These are phyloP conservation scores for Saturnispora besseyi DNA, from an alignment of 805 yeast species.

Conservation along the genomic window DNA sequence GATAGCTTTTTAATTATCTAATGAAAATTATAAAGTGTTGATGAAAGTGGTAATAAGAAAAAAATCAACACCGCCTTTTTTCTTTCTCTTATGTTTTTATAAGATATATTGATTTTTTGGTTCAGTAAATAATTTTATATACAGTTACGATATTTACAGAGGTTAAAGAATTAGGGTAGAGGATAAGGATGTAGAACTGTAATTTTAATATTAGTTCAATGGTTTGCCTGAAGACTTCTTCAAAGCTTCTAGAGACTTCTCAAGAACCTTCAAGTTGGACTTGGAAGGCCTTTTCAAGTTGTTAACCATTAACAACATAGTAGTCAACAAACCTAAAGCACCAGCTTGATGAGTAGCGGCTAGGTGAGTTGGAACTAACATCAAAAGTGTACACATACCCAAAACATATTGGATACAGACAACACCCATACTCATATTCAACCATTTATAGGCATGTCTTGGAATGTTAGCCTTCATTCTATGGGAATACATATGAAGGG, in stretches of 20 bases:
- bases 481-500: conserved; percentile 58
- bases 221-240: conserved; percentile 11
- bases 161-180: background rate
- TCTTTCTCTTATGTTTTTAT: background rate
- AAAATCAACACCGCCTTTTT: background rate
- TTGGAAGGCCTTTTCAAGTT: conserved; percentile 48
- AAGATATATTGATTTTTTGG: background rate
- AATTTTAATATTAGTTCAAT: conserved; percentile 2
- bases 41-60: background rate
- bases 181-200: background rate
- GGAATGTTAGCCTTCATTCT: conserved; percentile 51
- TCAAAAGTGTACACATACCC: conserved; percentile 79
- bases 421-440: conserved; percentile 71
- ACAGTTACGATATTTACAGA: background rate
- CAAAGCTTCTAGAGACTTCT: conserved; percentile 19
- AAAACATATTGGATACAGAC: conserved; percentile 75
- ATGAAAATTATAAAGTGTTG: background rate
- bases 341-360: conserved; percentile 98
- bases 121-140: background rate
- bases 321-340: conserved; percentile 79
- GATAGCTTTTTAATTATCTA: background rate
- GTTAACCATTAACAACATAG: conserved; percentile 55
- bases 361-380: conserved; percentile 82
- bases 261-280: conserved; percentile 24
- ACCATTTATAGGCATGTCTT: conserved; percentile 41